phyloP scores from a whole-genome alignment of 495 filamentous ascomycete genomes.

The Penicillium riverlandense region DNA sequence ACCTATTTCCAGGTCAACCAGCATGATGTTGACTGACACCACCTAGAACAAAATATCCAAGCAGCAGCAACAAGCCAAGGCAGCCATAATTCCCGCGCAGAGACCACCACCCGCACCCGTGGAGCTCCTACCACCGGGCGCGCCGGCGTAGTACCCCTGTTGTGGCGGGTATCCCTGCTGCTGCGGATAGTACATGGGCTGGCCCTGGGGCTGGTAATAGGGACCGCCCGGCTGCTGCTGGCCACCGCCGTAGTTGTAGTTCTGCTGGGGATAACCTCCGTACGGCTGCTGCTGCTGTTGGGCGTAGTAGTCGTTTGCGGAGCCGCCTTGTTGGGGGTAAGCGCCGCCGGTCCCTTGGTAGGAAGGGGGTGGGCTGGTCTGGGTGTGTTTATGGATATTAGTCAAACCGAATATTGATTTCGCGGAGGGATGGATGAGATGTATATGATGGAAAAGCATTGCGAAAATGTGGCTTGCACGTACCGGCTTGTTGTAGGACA shows the following conservation, averaged over 20 bases:
- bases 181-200: not conserved
- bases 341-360: conserved; percentile 21
- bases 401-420: too few species aligned
- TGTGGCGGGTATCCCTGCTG: conserved; percentile 30
- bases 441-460: not conserved
- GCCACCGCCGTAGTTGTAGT: conserved; percentile 18
- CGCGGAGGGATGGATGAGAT: not conserved
- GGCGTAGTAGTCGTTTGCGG: conserved; percentile 23
- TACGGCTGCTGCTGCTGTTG: conserved; percentile 11
- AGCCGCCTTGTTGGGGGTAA: conserved; percentile 4
- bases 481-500: conserved; percentile 36
- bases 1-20: too few species aligned
- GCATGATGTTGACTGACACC: too few species aligned
- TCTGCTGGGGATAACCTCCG: conserved; percentile 16
- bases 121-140: conserved; percentile 21
- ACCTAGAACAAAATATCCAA: conserved; percentile 46
- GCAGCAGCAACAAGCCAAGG: conserved; percentile 47
- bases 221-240: conserved; percentile 12
- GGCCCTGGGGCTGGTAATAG: conserved; percentile 1
- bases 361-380: conserved; percentile 36
- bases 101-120: conserved; percentile 34
- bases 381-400: conserved; percentile 5
- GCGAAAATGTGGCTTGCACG: conserved; percentile 1
- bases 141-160: conserved; percentile 34
- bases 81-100: conserved; percentile 42